Conservation (phyloP, 108 stramenopile species). For the Craspedostauros australis region DNA sequence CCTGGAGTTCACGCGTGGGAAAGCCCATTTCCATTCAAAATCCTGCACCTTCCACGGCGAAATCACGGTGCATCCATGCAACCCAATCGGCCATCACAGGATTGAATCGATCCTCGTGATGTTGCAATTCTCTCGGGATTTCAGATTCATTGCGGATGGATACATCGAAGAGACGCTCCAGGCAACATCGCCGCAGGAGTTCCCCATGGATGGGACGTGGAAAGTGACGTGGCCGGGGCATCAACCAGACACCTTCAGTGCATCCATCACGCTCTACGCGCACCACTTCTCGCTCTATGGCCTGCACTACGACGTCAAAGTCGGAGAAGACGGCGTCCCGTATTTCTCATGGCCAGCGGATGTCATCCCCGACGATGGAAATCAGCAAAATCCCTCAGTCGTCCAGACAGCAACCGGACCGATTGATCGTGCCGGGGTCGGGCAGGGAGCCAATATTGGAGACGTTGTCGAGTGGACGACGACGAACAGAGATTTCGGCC, state of each 20-base stretch:
- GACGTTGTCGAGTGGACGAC: conserved; percentile 26
- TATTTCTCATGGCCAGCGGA: conserved; percentile 6
- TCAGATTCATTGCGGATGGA: conserved; percentile 27
- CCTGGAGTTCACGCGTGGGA: too few relatives aligned
- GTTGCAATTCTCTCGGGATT: conserved; percentile 37
- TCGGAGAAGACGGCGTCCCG: background rate
- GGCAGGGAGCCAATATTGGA: conserved; percentile 21
- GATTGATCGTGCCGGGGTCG: conserved; percentile 6
- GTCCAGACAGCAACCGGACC: background rate
- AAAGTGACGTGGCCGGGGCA: conserved; percentile 13
- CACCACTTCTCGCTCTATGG: background rate
- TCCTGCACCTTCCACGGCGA: conserved; percentile 39
- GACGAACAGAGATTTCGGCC: background rate
- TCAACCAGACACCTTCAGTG: background rate
- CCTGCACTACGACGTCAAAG: conserved; percentile 5
- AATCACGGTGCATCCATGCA: background rate
- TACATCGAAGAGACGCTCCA: background rate
- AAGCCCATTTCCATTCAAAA: conserved; percentile 32
- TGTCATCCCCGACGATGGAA: background rate
- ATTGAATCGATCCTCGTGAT: conserved; percentile 9
- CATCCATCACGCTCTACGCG: background rate
- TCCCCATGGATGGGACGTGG: conserved; percentile 50
- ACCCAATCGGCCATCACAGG: background rate
- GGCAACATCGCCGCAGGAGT: conserved; percentile 5
- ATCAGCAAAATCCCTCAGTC: background rate